These are phyloP conservation scores for Leccinum subtestaceum DNA, from an alignment of 768 basidiomycete genomes.

Conservation along the genomic window DNA sequence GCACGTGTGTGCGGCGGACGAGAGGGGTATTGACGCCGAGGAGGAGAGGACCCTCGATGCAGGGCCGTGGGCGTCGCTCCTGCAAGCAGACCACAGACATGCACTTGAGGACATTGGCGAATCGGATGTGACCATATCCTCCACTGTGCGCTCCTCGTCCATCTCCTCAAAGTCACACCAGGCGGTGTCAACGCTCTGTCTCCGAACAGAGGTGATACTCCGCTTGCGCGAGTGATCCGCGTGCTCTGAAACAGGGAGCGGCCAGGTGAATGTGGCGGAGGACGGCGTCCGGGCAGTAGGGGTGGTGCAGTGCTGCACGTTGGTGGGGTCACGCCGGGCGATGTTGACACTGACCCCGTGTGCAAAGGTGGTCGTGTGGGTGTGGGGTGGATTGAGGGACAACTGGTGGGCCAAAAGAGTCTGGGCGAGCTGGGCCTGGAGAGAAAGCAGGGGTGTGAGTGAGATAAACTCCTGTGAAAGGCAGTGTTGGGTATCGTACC, in stretches of 20 bases:
- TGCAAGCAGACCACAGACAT: conserved; percentile 26
- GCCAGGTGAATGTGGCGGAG: conserved; percentile 31
- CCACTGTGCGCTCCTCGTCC: conserved; percentile 46
- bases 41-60: conserved; percentile 24
- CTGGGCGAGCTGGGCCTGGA: conserved; percentile 46
- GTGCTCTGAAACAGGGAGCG: conserved; percentile 22
- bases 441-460: background rate
- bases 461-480: conserved; percentile 16
- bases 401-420: conserved; percentile 37
- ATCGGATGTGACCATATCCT: conserved; percentile 40
- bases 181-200: conserved; percentile 25
- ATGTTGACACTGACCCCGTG: conserved; percentile 22
- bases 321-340: conserved; percentile 30
- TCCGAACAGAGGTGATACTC: conserved; percentile 26
- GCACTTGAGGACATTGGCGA: conserved; percentile 28
- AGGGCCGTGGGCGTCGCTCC: conserved; percentile 12
- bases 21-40: conserved; percentile 15
- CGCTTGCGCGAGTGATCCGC: conserved; percentile 26
- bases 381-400: conserved; percentile 16
- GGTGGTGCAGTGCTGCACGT: conserved; percentile 40
- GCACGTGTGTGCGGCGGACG: conserved; percentile 9
- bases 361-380: conserved; percentile 18
- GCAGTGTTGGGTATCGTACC: conserved; percentile 31
- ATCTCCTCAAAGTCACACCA: conserved; percentile 37
- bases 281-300: conserved; percentile 38